Conservation (phyloP, 2,329 filamentous ascomycete genomes). For the Penicillium sp. region DNA sequence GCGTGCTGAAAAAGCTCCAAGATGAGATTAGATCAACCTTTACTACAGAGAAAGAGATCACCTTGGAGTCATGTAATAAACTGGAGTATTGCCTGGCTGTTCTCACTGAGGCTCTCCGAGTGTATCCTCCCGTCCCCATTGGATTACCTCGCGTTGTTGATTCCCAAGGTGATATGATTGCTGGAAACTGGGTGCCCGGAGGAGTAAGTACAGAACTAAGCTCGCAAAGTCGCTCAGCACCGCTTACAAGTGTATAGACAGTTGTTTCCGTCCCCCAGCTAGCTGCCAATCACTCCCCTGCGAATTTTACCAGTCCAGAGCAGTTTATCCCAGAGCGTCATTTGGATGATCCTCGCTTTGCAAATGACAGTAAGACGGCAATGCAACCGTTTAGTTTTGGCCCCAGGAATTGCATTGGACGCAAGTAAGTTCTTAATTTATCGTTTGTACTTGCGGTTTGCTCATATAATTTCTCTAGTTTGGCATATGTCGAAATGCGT, state of each 20-base stretch:
- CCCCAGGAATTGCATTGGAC: constrained; percentile 50
- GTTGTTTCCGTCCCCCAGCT: constrained; percentile 46
- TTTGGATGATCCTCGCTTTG: constrained; percentile 30
- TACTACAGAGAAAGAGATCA: constrained; percentile 38
- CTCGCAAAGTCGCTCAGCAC: background rate
- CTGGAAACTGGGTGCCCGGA: constrained; percentile 21
- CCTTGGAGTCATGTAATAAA: constrained; percentile 25
- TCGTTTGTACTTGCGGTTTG: background rate
- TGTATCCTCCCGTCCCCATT: constrained; percentile 36
- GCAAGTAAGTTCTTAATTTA: constrained; percentile 8
- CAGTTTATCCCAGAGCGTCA: constrained; percentile 22
- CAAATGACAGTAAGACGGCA: constrained; percentile 43
- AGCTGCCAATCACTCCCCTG: constrained; percentile 38
- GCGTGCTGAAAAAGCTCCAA: constrained; percentile 31
- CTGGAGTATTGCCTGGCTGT: constrained; percentile 42
- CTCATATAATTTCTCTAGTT: background rate
- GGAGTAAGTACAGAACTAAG: constrained; percentile 12
- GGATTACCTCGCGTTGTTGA: constrained; percentile 24
- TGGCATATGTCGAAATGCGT: constrained; percentile 19
- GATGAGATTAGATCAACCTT: constrained; percentile 44
- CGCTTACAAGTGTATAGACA: constrained; percentile 30
- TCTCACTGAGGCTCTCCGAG: constrained; percentile 43
- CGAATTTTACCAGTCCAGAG: constrained; percentile 13
- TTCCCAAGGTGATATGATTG: constrained; percentile 16
- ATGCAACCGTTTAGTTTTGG: constrained; percentile 52